Base-by-base conservation (phyloP, 2,329 filamentous ascomycete species). In the Esteya vermicola region DNA sequence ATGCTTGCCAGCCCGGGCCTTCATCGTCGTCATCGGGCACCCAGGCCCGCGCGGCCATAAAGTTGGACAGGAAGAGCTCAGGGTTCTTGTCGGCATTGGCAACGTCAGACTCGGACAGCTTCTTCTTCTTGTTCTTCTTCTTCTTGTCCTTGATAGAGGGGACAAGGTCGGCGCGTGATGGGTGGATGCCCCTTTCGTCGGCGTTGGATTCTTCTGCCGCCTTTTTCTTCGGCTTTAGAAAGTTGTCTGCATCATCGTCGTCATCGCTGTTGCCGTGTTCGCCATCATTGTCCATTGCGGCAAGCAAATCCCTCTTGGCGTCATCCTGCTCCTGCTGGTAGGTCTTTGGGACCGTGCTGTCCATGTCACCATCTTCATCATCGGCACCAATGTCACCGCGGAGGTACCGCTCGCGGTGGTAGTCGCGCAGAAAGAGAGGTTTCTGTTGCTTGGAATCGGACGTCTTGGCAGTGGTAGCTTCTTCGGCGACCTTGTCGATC, bases 51-150 rank as follows among this genome's bases (percentile, higher is more conserved):
- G 88, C 73, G n/a, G 81, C 74, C 72, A 98, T 75, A 62, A 94
- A 98, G 58, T 95, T 94, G 40, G 85, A 89, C n/a, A 98, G 65
- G 57, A 85, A 98, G 1, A 74, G 81, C 54, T 96, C 89, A 0
- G 57, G 91, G 54, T 98, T 79, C 57, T 85, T 82, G 52, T 94
- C 83, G 28, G 91, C 86, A 43, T 74, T 72, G 36, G 75, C 68
- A 33, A 94, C 65, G 50, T 91, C 81, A 12, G 72, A 52, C 41
- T 84, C 67, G 20, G 58, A 67, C 37, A 69, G 57, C 47, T 68
- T 67, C n/a, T n/a, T n/a, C n/a, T n/a, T n/a, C n/a, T n/a, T n/a
- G n/a, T n/a, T n/a, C n/a, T n/a, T n/a, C n/a, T n/a, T n/a, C n/a
- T n/a, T n/a, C n/a, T n/a, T n/a, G n/a, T n/a, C n/a, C n/a, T n/a